These are phyloP conservation scores for Entonaema liquescens DNA, from an alignment of 495 filamentous ascomycete genomes.

Conservation along the genomic window DNA sequence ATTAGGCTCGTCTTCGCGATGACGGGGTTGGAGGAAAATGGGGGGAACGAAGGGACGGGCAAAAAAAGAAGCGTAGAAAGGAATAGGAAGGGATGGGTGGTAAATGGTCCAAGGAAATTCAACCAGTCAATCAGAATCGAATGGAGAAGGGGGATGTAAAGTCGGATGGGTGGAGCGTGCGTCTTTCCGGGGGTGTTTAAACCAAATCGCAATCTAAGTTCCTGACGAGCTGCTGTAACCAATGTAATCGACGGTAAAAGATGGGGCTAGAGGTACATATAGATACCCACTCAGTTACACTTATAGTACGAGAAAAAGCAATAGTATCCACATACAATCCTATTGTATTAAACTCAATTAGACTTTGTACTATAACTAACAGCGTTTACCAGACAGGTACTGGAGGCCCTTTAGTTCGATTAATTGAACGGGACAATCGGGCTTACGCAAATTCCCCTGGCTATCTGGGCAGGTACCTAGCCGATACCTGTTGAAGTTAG, in stretches of 20 bases:
- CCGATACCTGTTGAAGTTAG: slow-evolving; percentile 34
- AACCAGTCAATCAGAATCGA: slow-evolving; percentile 33
- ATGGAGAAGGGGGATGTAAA: slow-evolving; percentile 43
- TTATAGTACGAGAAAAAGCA: neutral
- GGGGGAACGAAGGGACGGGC: slow-evolving; percentile 32
- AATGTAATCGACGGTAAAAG: slow-evolving; percentile 26
- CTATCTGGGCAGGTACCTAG: slow-evolving; percentile 21
- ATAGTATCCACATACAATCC: neutral
- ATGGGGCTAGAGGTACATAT: slow-evolving; percentile 1
- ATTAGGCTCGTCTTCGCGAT: slow-evolving; percentile 46
- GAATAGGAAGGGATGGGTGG: slow-evolving; percentile 47
- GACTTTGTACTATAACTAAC: slow-evolving; percentile 21
- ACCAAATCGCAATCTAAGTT: slow-evolving; percentile 12
- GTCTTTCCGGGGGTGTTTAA: slow-evolving; percentile 8
- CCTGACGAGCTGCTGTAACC: slow-evolving; percentile 41
- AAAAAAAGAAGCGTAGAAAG: slow-evolving; percentile 24
- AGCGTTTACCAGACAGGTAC: no score
- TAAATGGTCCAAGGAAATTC: slow-evolving; percentile 44
- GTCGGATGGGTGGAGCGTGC: slow-evolving; percentile 37
- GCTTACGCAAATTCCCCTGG: slow-evolving; percentile 24
- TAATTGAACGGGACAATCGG: slow-evolving; percentile 7
- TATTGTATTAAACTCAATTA: slow-evolving; percentile 23
- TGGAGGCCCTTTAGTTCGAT: neutral
- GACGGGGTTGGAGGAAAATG: slow-evolving; percentile 28
- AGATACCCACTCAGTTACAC: neutral